Evolutionary conservation across 352 stramenopile genomes (phyloP), one percentile per base, ranked within the genome.

Genomic region (Globisporangium yorkense): DNA sequence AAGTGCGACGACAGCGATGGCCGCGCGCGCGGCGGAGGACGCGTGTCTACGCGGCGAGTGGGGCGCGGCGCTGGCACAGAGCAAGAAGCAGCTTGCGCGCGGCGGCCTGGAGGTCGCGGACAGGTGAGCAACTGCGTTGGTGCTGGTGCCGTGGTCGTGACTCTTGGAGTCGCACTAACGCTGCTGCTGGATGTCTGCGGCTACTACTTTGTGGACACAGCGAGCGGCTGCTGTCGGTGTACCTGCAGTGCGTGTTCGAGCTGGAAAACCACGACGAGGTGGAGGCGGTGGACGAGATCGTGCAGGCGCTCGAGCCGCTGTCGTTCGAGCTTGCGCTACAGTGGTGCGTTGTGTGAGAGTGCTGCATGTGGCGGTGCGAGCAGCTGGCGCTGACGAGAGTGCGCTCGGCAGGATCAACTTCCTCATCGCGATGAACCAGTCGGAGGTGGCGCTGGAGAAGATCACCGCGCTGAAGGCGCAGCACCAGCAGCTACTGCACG

Each of bases 201-300:
- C 24, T 27, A 27, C 24, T 27, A 2, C 24, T 27, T 2, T 27
- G 24, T 16, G 54, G 3, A 31, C 53, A 27, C 51, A 89, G 80
- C 41, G 77, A 88, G 54, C 73, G 75, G 7, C 51, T 88, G 40
- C 46, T 88, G 52, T 80, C 75, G 0, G 71, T 90, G 54, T 90
- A 90, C 65, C 59, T 88, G 47, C 80, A 87, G 53, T 63, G 67
- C 9, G 57, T 88, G 10, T 90, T 88, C 37, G 80, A 90, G 48
- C 50, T 90, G 58, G 72, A 74, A 16, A 45, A 73, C 46, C 59
- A 82, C 41, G 74, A 77, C 21, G 77, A 90, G 59, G 66, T 87
- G 46, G 74, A 86, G 39, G 83, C 67, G 1, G 74, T 72, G 6
- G 45, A 51, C 6, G 65, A 67, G 16, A 66, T 90, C 29, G 54